A percentile compares a stretch with the other conserved stretches of the same genome.
Evolutionary conservation across 164 flowering plant species (phyloP).

Genomic region (Amborella trichopoda): DNA sequence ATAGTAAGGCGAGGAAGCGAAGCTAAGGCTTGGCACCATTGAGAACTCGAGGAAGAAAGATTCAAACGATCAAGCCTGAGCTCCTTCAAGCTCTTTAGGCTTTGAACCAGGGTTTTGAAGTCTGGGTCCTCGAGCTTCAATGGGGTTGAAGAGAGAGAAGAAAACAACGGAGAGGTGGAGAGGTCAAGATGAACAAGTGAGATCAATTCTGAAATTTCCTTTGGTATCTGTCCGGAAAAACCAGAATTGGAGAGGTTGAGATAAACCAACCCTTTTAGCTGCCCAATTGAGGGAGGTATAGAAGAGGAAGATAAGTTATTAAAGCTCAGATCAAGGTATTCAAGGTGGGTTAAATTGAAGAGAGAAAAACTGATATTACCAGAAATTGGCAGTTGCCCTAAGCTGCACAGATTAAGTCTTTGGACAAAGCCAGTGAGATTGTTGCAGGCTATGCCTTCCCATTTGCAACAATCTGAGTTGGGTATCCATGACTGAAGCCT

Average conservation of each 20-base stretch:
- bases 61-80: conserved; percentile 8
- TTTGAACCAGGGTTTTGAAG: background rate
- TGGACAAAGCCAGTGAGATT: no score
- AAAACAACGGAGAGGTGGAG: background rate
- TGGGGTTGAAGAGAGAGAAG: background rate
- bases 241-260: conserved; percentile 14
- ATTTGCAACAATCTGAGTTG: no score
- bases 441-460: no score
- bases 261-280: conserved; percentile 6
- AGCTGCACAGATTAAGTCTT: no score
- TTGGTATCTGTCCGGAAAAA: conserved; percentile 21
- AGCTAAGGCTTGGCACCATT: background rate
- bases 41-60: background rate
- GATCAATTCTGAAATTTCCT: conserved; percentile 4
- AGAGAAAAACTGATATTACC: no score
- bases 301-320: conserved; percentile 14
- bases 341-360: conserved; percentile 5
- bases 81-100: background rate
- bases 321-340: conserved; percentile 11
- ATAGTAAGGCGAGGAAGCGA: background rate
- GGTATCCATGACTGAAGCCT: no score
- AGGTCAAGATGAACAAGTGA: conserved; percentile 14
- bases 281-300: conserved; percentile 11
- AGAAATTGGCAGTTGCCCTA: no score
- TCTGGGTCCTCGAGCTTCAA: conserved; percentile 1